Conservation (phyloP, 768 basidiomycete species). For the Coprinopsis cinerea region DNA sequence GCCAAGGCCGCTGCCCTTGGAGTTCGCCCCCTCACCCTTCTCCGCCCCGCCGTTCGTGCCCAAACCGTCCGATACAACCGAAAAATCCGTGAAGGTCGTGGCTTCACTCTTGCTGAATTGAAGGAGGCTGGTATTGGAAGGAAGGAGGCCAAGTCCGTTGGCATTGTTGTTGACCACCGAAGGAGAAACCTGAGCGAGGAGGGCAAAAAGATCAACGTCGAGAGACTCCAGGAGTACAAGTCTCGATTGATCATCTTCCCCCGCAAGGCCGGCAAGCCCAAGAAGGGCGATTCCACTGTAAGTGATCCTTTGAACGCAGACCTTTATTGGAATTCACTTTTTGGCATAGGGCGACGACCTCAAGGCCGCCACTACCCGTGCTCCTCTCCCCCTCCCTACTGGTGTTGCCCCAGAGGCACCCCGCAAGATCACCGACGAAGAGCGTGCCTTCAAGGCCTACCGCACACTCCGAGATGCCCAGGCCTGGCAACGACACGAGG, state of each 20-base stretch:
- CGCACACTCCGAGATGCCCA: conserved; percentile 81
- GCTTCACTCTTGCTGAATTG: conserved; percentile 91
- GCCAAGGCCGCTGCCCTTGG: conserved; percentile 87
- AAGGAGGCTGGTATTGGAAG: conserved; percentile 92
- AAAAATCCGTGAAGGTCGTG: conserved; percentile 94
- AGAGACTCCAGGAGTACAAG: conserved; percentile 92
- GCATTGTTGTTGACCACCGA: conserved; percentile 95
- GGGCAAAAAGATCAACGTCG: conserved; percentile 92
- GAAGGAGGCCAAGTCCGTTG: conserved; percentile 90
- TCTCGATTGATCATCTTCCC: conserved; percentile 93
- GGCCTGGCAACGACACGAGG: conserved; percentile 78
- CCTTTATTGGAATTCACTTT: conserved; percentile 3
- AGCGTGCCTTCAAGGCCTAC: conserved; percentile 87
- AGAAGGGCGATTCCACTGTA: conserved; percentile 91
- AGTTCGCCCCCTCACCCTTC: conserved; percentile 83
- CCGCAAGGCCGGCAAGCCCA: conserved; percentile 89
- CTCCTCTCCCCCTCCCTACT: conserved; percentile 59
- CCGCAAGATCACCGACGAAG: conserved; percentile 87
- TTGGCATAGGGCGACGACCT: conserved; percentile 76
- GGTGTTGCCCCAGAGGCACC: conserved; percentile 72
- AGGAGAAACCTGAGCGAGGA: conserved; percentile 95
- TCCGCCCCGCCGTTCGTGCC: conserved; percentile 94
- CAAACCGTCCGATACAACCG: conserved; percentile 98
- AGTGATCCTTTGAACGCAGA: conserved; percentile 25
- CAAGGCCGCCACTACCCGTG: conserved; percentile 68